Base-by-base conservation (phyloP, 768 basidiomycete genomes). In the Infundibulicybe gibba region DNA sequence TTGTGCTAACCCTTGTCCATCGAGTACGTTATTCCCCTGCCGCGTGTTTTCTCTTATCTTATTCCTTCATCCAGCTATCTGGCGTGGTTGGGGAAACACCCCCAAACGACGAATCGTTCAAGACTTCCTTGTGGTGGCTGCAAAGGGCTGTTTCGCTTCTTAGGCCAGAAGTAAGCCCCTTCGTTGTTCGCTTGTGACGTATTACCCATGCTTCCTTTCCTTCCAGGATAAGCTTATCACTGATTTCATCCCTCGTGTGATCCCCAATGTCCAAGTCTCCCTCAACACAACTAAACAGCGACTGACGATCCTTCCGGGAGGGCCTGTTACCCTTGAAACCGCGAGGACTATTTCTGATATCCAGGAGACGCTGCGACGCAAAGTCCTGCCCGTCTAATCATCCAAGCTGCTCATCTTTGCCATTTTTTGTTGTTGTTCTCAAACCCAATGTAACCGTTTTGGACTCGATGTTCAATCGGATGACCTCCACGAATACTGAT, bases 91-190 rank as follows among this genome's bases (percentile, higher is more conserved):
- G 84, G 35, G 88, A 91, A 60, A 82, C 79, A 2, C 77, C 86
- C 5, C 87, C 90, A 9, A 74, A 76, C 41, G 90, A 93, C 50
- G 90, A 92, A 55, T 65, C 77, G 5, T 91, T 90, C 76, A 90
- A 90, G 66, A 80, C 77, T 12, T 80, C 85, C 6, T 67, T 92
- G 47, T 91, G 90, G 89, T 93, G 90, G 90, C 68, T 93, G 54
- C 87, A 91, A 60, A 83, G 90, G 46, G 75, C 86, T 32, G 72
- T 87, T 6, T 70, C 77, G 12, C 72, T 83, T 30, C 75, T 92
- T 52, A 86, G 85, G 58, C 83, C 88, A 43, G 83, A 82, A 56
- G 87, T 86, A 61, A 20, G 75, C 69, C 20, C 40, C 38, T 47
- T 38, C 11, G 37, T 49, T 35, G 40, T 15, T 40, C 13, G 45